These are phyloP conservation scores for Microthlaspi erraticum DNA, from an alignment of 345 rosid genomes.

Conservation along the genomic window DNA sequence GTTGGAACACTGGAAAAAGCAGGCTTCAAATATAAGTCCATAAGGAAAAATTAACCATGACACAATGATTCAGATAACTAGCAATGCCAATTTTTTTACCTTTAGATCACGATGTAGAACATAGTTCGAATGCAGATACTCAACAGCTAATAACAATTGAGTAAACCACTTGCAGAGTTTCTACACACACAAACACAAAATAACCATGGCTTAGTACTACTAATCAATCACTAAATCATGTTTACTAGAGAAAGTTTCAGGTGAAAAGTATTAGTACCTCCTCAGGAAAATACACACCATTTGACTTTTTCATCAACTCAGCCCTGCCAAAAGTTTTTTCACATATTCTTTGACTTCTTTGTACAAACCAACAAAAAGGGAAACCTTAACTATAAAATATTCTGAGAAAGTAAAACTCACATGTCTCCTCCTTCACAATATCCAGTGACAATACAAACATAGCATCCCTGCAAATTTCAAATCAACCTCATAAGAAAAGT, in stretches of 20 bases:
- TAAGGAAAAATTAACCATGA: slow-evolving; percentile 26
- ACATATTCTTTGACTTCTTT: slow-evolving; percentile 12
- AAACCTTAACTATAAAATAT: slow-evolving; percentile 16
- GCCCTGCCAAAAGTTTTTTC: slow-evolving; percentile 59
- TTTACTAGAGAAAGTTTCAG: slow-evolving; percentile 1
- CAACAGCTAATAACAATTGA: slow-evolving; percentile 88
- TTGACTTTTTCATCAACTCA: slow-evolving; percentile 91
- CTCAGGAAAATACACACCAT: slow-evolving; percentile 87
- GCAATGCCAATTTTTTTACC: slow-evolving; percentile 49
- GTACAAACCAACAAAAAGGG: slow-evolving; percentile 25
- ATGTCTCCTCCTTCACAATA: slow-evolving; percentile 99
- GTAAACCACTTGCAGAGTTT: slow-evolving; percentile 99
- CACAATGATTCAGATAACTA: slow-evolving; percentile 23
- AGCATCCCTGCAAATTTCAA: slow-evolving; percentile 78
- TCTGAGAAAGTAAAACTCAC: slow-evolving; percentile 57
- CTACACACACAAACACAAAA: slow-evolving; percentile 46
- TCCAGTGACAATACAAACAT: slow-evolving; percentile 97
- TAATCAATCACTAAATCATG: slow-evolving; percentile 13
- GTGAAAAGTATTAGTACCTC: slow-evolving; percentile 54
- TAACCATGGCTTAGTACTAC: not conserved
- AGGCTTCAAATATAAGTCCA: slow-evolving; percentile 44
- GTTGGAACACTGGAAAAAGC: slow-evolving; percentile 80
- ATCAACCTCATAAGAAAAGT: slow-evolving; percentile 5
- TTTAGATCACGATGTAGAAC: slow-evolving; percentile 96
- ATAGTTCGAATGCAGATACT: slow-evolving; percentile 91